A percentile compares a stretch with the other conserved stretches of the same genome.
phyloP scores from a whole-genome alignment of 192 early-diverging fungal genomes.

The Backusella australiensis region DNA sequence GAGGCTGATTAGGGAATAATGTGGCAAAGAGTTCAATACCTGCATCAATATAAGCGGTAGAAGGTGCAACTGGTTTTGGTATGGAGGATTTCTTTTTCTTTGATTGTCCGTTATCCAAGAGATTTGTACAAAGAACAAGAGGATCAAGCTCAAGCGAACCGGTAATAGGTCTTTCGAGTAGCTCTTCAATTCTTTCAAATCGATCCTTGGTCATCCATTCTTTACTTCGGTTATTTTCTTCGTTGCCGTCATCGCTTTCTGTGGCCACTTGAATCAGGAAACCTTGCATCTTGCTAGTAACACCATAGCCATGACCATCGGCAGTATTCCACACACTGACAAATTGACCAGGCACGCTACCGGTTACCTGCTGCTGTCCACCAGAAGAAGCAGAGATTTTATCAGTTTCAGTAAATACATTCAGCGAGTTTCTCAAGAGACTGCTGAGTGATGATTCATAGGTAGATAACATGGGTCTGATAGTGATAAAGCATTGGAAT shows the following conservation, averaged over 20 bases:
- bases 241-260: conserved; percentile 33
- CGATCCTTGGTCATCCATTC: conserved; percentile 43
- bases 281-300: conserved; percentile 53
- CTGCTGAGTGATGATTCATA: conserved; percentile 48
- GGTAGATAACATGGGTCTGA: conserved; percentile 52
- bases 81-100: conserved; percentile 12
- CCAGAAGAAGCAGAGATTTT: conserved; percentile 45
- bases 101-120: conserved; percentile 14
- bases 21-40: conserved; percentile 76
- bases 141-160: conserved; percentile 68
- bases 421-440: conserved; percentile 44
- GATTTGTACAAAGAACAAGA: conserved; percentile 47
- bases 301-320: conserved; percentile 56
- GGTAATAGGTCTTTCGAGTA: conserved; percentile 58
- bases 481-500: conserved; percentile 69
- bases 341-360: conserved; percentile 46
- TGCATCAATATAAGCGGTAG: conserved; percentile 70
- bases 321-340: conserved; percentile 52
- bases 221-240: conserved; percentile 41
- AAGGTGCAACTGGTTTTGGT: conserved; percentile 48
- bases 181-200: conserved; percentile 30
- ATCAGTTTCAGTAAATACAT: conserved; percentile 53
- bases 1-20: conserved; percentile 66
- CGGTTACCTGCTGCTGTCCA: conserved; percentile 43
- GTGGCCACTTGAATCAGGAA: conserved; percentile 43